Conservation (phyloP, 768 basidiomycete species). For the Termitomyces sp. region DNA sequence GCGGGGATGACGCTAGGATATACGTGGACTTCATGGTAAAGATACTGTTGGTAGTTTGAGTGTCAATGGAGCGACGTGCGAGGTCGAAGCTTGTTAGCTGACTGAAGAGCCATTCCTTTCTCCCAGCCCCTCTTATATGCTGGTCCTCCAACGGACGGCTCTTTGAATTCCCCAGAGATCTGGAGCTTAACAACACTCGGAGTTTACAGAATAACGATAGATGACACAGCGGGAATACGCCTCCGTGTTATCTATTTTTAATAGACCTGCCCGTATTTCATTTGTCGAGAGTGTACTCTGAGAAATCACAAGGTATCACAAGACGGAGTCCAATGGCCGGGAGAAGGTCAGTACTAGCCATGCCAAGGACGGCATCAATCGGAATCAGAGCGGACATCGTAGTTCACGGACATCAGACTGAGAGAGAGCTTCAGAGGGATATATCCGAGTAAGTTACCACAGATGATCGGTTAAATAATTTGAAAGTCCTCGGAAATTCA, state of each 20-base stretch:
- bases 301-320: not conserved
- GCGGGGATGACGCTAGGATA: slow-evolving; percentile 18
- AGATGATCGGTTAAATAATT: too few relatives aligned
- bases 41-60: not conserved
- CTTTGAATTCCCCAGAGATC: not conserved
- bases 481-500: too few relatives aligned
- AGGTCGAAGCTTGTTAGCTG: not conserved
- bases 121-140: not conserved
- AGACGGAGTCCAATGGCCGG: not conserved
- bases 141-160: not conserved
- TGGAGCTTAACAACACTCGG: not conserved
- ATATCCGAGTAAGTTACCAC: too few relatives aligned
- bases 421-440: too few relatives aligned
- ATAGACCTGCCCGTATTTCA: too few relatives aligned
- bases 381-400: too few relatives aligned
- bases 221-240: not conserved
- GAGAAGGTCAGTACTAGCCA: too few relatives aligned
- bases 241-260: too few relatives aligned
- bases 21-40: slow-evolving; percentile 31
- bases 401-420: too few relatives aligned
- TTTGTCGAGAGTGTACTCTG: not conserved
- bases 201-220: not conserved
- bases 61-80: not conserved
- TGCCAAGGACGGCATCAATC: too few relatives aligned
- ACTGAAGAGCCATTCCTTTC: not conserved